Base-by-base conservation (phyloP, 495 filamentous ascomycete genomes). In the Penicillium manginii region DNA sequence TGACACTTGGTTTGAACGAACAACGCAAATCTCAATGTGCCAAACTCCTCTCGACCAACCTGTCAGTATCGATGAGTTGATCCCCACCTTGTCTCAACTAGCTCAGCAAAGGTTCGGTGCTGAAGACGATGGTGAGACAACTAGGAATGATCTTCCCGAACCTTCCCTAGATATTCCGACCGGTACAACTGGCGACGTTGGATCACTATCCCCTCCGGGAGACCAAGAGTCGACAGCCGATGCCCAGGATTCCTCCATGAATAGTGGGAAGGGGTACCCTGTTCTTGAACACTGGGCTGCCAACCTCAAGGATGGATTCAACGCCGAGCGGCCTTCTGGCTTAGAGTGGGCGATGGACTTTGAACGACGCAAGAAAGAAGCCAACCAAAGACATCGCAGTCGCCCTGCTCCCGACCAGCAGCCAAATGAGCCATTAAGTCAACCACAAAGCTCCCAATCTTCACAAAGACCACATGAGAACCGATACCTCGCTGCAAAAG, bases 241-340 rank as follows among this genome's bases (percentile, higher is more conserved):
- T 14, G 12, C 48, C 11, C 26, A 39, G 21, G 14, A 33, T 18
- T 33, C 33, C 2, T 52, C 62, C 2, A 59, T 69, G 47, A 58
- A 67, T 14, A 73, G 59, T 52, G 66, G 71, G 7, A 64, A 64
- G 42, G 72, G 69, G 15, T 68, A 69, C 32, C 74, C 72, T 3
- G 71, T 76, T 23, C 69, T 77, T n/a, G 77, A 78, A 39, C 65
- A 68, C 52, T 78, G 74, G 76, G 73, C 76, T 0, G 60, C 73
- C 19, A 68, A 57, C 22, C 61, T 78, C n/a, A 71, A 75, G 17
- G 57, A 62, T 42, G 65, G 53, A 6, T 60, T 68, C 18, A 57
- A 56, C 11, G 2, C 55, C 2, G 54, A 46, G 17, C 53, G 52
- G 1, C 59, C 60, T 2, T 46, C 66, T 6, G 72, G 71, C 21